phyloP scores from a whole-genome alignment of 2,329 filamentous ascomycete genomes.

The Lanzia echinophila region DNA sequence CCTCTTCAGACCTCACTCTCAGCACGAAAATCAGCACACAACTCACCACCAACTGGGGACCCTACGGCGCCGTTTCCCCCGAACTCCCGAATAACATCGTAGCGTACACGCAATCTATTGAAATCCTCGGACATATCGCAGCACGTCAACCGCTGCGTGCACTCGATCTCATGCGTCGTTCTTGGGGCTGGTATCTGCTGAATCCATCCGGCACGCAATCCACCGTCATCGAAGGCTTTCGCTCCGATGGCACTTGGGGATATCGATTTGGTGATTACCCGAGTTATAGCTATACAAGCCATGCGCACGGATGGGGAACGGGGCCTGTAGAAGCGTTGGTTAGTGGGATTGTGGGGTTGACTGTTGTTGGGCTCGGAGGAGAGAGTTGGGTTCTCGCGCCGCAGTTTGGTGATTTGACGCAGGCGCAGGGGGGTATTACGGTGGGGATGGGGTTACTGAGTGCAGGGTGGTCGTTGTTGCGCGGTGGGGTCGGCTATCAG shows the following conservation, averaged over 20 bases:
- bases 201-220: constrained; percentile 50
- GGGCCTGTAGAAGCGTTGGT: constrained; percentile 42
- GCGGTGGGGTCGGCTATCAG: constrained; percentile 19
- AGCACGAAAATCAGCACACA: constrained; percentile 29
- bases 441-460: constrained; percentile 34
- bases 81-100: constrained; percentile 52
- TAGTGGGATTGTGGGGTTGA: constrained; percentile 38
- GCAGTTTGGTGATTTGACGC: constrained; percentile 35
- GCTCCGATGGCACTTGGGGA: constrained; percentile 47
- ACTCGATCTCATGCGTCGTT: constrained; percentile 47
- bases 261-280: constrained; percentile 50
- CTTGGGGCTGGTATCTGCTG: constrained; percentile 55
- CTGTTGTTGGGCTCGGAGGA: constrained; percentile 31
- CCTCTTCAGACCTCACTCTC: constrained; percentile 20
- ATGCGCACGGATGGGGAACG: constrained; percentile 43
- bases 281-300: constrained; percentile 39
- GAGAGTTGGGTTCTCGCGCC: constrained; percentile 35
- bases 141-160: constrained; percentile 43
- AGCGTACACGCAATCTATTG: constrained; percentile 52
- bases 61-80: constrained; percentile 47
- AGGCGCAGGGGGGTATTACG: constrained; percentile 35
- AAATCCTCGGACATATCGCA: constrained; percentile 50
- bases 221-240: constrained; percentile 54
- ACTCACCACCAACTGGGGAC: constrained; percentile 43
- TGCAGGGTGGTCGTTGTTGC: constrained; percentile 25